phyloP scores from a whole-genome alignment of 805 yeast genomes.

The Suhomyces emberorum region DNA sequence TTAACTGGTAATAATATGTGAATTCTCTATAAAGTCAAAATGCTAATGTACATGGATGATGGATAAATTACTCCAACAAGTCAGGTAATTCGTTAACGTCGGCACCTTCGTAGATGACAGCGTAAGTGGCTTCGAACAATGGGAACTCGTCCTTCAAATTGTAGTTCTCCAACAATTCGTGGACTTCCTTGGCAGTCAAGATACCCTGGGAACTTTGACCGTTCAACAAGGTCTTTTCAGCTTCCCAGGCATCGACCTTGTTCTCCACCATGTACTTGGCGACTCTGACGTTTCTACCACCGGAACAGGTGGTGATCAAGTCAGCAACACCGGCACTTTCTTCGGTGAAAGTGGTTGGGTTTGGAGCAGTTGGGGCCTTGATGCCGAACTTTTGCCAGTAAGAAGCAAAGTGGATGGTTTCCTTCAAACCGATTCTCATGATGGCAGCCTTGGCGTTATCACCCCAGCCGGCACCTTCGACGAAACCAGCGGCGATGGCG shows the following conservation, averaged over 20 bases:
- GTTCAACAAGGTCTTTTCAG: conserved; percentile 82
- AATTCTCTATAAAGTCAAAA: too few relatives aligned
- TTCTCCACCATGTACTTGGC: conserved; percentile 82
- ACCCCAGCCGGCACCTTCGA: conserved; percentile 98
- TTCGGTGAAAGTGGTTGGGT: conserved; percentile 78
- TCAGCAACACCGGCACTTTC: conserved; percentile 99
- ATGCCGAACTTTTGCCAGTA: conserved; percentile 56
- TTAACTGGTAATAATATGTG: too few relatives aligned
- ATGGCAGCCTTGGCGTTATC: conserved; percentile 97
- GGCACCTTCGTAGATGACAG: conserved; percentile 72
- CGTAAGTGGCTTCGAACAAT: conserved; percentile 73
- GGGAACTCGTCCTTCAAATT: conserved; percentile 71
- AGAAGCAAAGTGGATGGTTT: conserved; percentile 78
- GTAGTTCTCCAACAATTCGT: conserved; percentile 65
- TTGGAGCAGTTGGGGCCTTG: conserved; percentile 51
- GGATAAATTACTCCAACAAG: conserved; percentile 43
- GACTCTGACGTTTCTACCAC: conserved; percentile 94
- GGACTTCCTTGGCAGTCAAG: conserved; percentile 86
- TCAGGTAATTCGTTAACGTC: conserved; percentile 74
- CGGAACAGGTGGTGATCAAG: conserved; percentile 93
- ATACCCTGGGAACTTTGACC: conserved; percentile 98
- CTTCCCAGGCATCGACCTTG: conserved; percentile 70
- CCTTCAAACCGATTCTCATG: conserved; percentile 92
- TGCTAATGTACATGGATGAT: conserved; percentile 5
- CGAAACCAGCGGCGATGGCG: conserved; percentile 95